Evolutionary conservation across 2,329 filamentous ascomycete genomes (phyloP).

Genomic region (Hypomyces rosellus): DNA sequence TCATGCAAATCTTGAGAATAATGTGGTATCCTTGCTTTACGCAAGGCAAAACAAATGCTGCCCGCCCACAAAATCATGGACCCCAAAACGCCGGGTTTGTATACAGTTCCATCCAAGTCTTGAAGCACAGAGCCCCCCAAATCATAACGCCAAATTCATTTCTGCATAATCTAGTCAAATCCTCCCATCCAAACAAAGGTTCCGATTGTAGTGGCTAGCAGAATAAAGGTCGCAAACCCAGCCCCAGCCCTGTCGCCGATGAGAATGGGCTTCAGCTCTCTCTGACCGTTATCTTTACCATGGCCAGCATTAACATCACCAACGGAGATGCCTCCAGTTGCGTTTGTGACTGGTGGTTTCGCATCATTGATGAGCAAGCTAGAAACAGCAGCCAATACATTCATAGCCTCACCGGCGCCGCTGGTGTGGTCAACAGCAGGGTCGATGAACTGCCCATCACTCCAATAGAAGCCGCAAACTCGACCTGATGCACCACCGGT

Average conservation of each 20-base stretch:
- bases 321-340: slow-evolving; percentile 44
- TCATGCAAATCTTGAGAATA: too few species aligned
- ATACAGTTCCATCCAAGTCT: too few species aligned
- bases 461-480: slow-evolving; percentile 62
- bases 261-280: slow-evolving; percentile 28
- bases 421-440: slow-evolving; percentile 46
- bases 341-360: slow-evolving; percentile 36
- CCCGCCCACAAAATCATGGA: too few species aligned
- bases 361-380: slow-evolving; percentile 39
- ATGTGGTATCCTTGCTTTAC: too few species aligned
- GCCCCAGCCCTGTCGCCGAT: slow-evolving; percentile 42
- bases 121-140: too few species aligned
- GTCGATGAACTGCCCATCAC: slow-evolving; percentile 35
- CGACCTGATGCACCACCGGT: slow-evolving; percentile 51
- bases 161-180: slow-evolving; percentile 18
- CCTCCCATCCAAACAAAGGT: slow-evolving; percentile 47
- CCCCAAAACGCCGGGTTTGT: too few species aligned
- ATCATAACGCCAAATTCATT: not conserved
- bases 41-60: too few species aligned
- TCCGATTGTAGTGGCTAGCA: slow-evolving; percentile 35
- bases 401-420: slow-evolving; percentile 55
- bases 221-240: slow-evolving; percentile 40
- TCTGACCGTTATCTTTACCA: slow-evolving; percentile 25
- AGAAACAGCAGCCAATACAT: slow-evolving; percentile 48
- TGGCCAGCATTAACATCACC: slow-evolving; percentile 36